Conservation (phyloP, 2,329 filamentous ascomycete genomes). For the Monosporascus sp. region DNA sequence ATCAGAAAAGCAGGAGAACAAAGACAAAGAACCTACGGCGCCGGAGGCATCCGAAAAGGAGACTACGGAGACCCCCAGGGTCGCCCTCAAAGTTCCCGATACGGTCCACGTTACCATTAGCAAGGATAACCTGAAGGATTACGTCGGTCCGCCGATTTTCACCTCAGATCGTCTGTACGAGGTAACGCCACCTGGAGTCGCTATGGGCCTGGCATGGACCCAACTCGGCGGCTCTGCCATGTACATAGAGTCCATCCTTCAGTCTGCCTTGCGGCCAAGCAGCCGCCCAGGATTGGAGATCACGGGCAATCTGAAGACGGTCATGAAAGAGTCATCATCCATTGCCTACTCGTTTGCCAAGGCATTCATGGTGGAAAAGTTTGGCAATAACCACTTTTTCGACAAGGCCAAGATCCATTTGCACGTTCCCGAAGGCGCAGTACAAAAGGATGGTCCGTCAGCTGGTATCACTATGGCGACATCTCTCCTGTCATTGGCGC, state of each 20-base stretch:
- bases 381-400: slow-evolving; percentile 90
- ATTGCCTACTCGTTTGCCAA: slow-evolving; percentile 98
- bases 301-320: slow-evolving; percentile 88
- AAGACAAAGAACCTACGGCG: slow-evolving; percentile 21
- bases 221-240: slow-evolving; percentile 93
- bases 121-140: slow-evolving; percentile 91
- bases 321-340: slow-evolving; percentile 96
- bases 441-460: slow-evolving; percentile 88
- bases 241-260: slow-evolving; percentile 94
- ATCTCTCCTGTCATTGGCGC: slow-evolving; percentile 75
- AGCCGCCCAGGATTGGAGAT: slow-evolving; percentile 80
- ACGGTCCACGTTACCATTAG: slow-evolving; percentile 79
- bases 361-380: slow-evolving; percentile 76
- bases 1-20: slow-evolving; percentile 63
- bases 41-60: slow-evolving; percentile 50
- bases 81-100: slow-evolving; percentile 78
- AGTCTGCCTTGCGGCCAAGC: slow-evolving; percentile 68
- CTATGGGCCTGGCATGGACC: slow-evolving; percentile 98
- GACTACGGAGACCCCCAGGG: slow-evolving; percentile 64
- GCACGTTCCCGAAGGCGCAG: slow-evolving; percentile 93
- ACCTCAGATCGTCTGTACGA: slow-evolving; percentile 95
- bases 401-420: slow-evolving; percentile 92
- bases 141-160: slow-evolving; percentile 92
- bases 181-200: slow-evolving; percentile 84
- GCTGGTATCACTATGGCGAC: slow-evolving; percentile 99